Evolutionary conservation across 768 basidiomycete genomes (phyloP).

Genomic region (Cubamyces lactineus): DNA sequence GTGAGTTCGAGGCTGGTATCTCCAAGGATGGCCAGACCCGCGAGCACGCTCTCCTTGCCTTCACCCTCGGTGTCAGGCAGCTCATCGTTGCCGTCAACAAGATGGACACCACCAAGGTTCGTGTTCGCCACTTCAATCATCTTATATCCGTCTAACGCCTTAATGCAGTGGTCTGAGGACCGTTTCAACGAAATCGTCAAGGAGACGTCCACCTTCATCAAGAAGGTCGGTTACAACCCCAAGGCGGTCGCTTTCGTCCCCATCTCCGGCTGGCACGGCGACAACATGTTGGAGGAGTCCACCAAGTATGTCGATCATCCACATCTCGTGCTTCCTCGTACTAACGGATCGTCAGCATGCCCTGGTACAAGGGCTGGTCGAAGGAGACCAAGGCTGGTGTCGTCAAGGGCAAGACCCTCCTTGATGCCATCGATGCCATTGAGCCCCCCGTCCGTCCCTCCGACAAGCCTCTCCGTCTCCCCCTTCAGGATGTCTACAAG

Average conservation of each 20-base stretch:
- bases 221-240: constrained; percentile 99
- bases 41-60: constrained; percentile 99
- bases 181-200: constrained; percentile 99
- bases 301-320: constrained; percentile 62
- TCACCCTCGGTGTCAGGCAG: constrained; percentile 99
- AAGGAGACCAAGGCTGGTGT: constrained; percentile 94
- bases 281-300: constrained; percentile 99
- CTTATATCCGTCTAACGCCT: background rate
- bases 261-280: constrained; percentile 99
- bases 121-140: constrained; percentile 20
- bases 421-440: constrained; percentile 99
- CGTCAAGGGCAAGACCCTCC: constrained; percentile 98
- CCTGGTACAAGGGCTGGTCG: constrained; percentile 99
- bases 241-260: constrained; percentile 98
- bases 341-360: constrained; percentile 65
- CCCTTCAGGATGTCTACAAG: constrained; percentile 99
- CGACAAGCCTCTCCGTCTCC: constrained; percentile 99
- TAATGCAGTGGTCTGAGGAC: constrained; percentile 91
- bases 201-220: constrained; percentile 97
- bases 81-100: constrained; percentile 99
- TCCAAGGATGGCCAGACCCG: constrained; percentile 99
- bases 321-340: background rate
- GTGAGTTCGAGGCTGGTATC: constrained; percentile 99
- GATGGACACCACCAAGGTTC: constrained; percentile 99
- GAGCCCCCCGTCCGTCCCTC: constrained; percentile 96